Evolutionary conservation across 768 basidiomycete genomes (phyloP).

Genomic region (Suillus fuscotomentosus): DNA sequence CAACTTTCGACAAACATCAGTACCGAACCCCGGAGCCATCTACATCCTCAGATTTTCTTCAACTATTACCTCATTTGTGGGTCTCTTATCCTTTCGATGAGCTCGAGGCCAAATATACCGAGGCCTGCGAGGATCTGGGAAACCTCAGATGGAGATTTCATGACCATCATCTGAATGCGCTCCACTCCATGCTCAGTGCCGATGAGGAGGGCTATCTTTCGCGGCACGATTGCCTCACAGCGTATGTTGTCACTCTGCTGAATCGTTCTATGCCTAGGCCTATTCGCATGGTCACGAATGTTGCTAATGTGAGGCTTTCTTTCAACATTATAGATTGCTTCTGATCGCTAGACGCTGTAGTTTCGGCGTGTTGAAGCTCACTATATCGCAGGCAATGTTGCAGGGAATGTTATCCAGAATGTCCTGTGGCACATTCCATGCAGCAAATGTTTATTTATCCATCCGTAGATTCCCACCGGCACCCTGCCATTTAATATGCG

Average conservation of each 20-base stretch:
- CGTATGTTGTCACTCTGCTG: constrained; percentile 23
- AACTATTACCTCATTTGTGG: constrained; percentile 26
- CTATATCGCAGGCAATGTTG: constrained; percentile 17
- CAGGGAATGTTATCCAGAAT: constrained; percentile 19
- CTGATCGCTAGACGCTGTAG: constrained; percentile 8
- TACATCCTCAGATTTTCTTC: constrained; percentile 13
- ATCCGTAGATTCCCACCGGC: constrained; percentile 11
- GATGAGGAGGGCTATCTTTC: constrained; percentile 12
- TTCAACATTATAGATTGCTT: neutral
- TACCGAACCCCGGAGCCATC: constrained; percentile 18
- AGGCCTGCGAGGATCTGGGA: constrained; percentile 12
- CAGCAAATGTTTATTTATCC: neutral
- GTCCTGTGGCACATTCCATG: constrained; percentile 12
- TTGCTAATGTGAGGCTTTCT: constrained; percentile 23
- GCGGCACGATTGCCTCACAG: constrained; percentile 30
- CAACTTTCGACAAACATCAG: constrained; percentile 24
- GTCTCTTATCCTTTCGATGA: constrained; percentile 16
- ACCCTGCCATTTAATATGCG: constrained; percentile 16
- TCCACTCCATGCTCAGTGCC: constrained; percentile 13
- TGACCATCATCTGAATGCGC: constrained; percentile 11
- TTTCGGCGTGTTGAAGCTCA: constrained; percentile 17
- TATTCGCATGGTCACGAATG: constrained; percentile 25
- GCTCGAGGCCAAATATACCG: constrained; percentile 14
- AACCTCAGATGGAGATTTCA: constrained; percentile 18
- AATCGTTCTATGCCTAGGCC: constrained; percentile 13